A percentile compares a stretch with the other conserved stretches of the same genome.
Evolutionary conservation across 441 rosid species (phyloP).

Genomic region (Rhodomyrtus psidioides): DNA sequence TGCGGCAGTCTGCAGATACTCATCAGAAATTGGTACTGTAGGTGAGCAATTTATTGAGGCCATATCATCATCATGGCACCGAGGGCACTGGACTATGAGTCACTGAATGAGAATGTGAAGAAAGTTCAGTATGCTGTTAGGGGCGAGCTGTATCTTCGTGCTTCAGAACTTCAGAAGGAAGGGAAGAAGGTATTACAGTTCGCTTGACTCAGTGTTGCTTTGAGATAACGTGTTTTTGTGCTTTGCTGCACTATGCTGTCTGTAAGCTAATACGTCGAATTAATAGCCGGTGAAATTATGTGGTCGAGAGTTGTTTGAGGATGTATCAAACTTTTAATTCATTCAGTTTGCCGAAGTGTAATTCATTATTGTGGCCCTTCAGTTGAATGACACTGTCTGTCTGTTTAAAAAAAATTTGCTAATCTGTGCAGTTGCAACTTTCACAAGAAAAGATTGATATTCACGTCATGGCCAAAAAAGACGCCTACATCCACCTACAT

Average conservation of each 20-base stretch:
- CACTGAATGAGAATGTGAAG: slow-evolving; percentile 85
- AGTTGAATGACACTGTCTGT: not conserved
- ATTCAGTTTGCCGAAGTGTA: not conserved
- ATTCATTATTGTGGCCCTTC: not conserved
- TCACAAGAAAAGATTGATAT: not conserved
- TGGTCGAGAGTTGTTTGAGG: not conserved
- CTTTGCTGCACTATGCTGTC: not conserved
- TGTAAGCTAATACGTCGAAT: not conserved
- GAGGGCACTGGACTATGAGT: slow-evolving; percentile 62
- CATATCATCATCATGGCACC: slow-evolving; percentile 42
- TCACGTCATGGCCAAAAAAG: not conserved
- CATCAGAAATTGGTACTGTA: not conserved
- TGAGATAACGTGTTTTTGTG: not conserved
- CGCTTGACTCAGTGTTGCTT: not conserved
- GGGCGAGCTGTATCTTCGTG: slow-evolving; percentile 97
- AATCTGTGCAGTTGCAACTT: not conserved
- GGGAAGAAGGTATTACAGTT: slow-evolving; percentile 69
- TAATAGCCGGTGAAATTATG: not conserved
- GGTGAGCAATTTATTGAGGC: slow-evolving; percentile 7
- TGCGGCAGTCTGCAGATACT: not conserved
- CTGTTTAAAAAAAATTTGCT: not conserved
- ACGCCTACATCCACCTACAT: not conserved
- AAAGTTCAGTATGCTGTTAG: slow-evolving; percentile 91
- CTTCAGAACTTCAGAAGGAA: slow-evolving; percentile 96
- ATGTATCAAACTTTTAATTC: not conserved